A percentile compares a stretch with the other conserved stretches of the same genome.
Conservation (phyloP, 2,329 filamentous ascomycete genomes). For the Xylogone sp. region DNA sequence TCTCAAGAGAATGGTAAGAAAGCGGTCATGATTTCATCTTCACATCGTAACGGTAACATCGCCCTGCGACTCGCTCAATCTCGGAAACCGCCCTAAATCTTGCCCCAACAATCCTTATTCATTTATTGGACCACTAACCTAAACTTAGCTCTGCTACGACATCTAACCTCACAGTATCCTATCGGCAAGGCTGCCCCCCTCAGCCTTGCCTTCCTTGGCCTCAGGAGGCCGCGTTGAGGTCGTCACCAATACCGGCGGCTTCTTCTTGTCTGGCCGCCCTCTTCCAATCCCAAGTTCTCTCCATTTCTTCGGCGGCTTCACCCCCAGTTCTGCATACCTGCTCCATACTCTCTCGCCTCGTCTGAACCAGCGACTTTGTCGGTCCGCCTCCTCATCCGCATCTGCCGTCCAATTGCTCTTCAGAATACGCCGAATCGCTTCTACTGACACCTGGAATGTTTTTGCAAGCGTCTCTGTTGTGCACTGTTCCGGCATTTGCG, state of each 20-base stretch:
- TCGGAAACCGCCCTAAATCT: too few relatives aligned
- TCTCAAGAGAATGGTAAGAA: too few relatives aligned
- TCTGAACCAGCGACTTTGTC: slow-evolving; percentile 58
- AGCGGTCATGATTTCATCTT: too few relatives aligned
- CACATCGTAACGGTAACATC: too few relatives aligned
- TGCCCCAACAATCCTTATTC: too few relatives aligned
- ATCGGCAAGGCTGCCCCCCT: slow-evolving; percentile 13
- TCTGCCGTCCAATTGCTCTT: slow-evolving; percentile 70
- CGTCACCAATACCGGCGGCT: slow-evolving; percentile 15
- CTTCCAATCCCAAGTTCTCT: slow-evolving; percentile 35
- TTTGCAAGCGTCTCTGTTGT: slow-evolving; percentile 69
- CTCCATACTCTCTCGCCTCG: slow-evolving; percentile 58
- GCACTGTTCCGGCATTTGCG: slow-evolving; percentile 72
- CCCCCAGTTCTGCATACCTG: slow-evolving; percentile 54
- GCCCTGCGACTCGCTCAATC: too few relatives aligned
- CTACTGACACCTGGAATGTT: slow-evolving; percentile 81
- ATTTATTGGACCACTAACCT: too few relatives aligned
- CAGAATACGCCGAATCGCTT: slow-evolving; percentile 83
- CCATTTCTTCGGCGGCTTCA: slow-evolving; percentile 60
- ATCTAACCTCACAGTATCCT: slow-evolving; percentile 15
- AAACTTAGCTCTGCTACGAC: too few relatives aligned
- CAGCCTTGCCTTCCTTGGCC: background rate
- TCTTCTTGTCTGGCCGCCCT: slow-evolving; percentile 20
- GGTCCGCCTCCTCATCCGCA: slow-evolving; percentile 50
- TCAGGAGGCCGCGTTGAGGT: slow-evolving; percentile 9